These are phyloP conservation scores for Lathyrus sativus DNA, from an alignment of 306 rosid species.

Conservation along the genomic window DNA sequence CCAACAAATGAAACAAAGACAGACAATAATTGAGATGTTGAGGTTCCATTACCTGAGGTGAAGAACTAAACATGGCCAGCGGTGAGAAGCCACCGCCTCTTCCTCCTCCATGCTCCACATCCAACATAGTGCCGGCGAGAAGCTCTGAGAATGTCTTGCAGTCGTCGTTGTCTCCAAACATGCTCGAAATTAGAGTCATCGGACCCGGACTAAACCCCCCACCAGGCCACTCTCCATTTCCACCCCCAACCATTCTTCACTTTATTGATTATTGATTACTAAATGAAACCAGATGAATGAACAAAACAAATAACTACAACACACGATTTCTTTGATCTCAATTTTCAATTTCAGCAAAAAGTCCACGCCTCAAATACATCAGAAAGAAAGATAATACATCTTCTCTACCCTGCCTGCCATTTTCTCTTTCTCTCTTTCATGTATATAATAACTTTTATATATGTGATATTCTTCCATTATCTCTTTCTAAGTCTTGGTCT, in stretches of 20 bases:
- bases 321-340: constrained; percentile 48
- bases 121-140: constrained; percentile 50
- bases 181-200: constrained; percentile 72
- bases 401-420: not conserved
- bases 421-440: constrained; percentile 19
- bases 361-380: constrained; percentile 63
- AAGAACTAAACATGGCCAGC: not conserved
- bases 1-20: not conserved
- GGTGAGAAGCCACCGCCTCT: not conserved
- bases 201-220: constrained; percentile 80
- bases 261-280: not conserved
- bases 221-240: constrained; percentile 49
- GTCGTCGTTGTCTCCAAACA: constrained; percentile 68
- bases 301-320: no score
- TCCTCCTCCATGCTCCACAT: constrained; percentile 38
- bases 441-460: constrained; percentile 5
- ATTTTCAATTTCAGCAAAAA: constrained; percentile 54
- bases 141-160: constrained; percentile 82
- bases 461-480: not conserved
- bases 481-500: not conserved
- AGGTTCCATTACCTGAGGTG: constrained; percentile 16
- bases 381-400: not conserved
- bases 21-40: not conserved
- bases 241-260: constrained; percentile 56
- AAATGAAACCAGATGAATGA: not conserved